Conservation (phyloP, 306 rosid species). For the Castanea crenata region DNA sequence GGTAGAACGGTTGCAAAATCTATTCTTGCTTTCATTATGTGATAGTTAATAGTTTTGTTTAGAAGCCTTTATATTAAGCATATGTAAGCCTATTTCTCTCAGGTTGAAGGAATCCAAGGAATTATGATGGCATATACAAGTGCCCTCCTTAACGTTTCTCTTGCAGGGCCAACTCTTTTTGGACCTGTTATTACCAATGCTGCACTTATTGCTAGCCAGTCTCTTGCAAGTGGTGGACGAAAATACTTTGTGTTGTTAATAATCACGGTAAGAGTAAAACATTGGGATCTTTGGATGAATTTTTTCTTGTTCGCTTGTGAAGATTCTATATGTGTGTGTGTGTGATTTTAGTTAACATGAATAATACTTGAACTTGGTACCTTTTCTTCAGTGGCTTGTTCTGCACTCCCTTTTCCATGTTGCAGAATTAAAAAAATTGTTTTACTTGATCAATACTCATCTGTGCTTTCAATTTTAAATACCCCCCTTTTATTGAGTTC, state of each 20-base stretch:
- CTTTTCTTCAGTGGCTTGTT: slow-evolving; percentile 12
- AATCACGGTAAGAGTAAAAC: slow-evolving; percentile 72
- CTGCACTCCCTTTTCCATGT: slow-evolving; percentile 2
- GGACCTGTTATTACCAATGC: slow-evolving; percentile 94
- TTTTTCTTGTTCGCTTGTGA: slow-evolving; percentile 12
- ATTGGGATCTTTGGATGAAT: slow-evolving; percentile 4
- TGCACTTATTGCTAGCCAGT: slow-evolving; percentile 91
- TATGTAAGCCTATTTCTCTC: slow-evolving; percentile 29
- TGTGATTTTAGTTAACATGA: not conserved
- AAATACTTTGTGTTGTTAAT: slow-evolving; percentile 91
- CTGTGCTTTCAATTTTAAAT: not conserved
- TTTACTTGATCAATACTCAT: not conserved
- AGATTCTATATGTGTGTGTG: not conserved
- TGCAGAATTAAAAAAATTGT: not conserved
- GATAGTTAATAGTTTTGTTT: slow-evolving; percentile 10
- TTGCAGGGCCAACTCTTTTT: slow-evolving; percentile 99
- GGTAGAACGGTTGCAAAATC: slow-evolving; percentile 45
- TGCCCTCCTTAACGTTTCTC: slow-evolving; percentile 95
- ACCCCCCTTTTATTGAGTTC: slow-evolving; percentile 9
- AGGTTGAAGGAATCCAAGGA: slow-evolving; percentile 99
- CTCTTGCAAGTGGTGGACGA: slow-evolving; percentile 69
- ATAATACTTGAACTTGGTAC: not conserved
- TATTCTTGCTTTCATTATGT: slow-evolving; percentile 28
- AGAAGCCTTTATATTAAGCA: slow-evolving; percentile 13
- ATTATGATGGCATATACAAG: slow-evolving; percentile 93